Evolutionary conservation across 139 green algal species (phyloP), one percentile per base, ranked within the genome.

Genomic region (Spirogloea muscicola): DNA sequence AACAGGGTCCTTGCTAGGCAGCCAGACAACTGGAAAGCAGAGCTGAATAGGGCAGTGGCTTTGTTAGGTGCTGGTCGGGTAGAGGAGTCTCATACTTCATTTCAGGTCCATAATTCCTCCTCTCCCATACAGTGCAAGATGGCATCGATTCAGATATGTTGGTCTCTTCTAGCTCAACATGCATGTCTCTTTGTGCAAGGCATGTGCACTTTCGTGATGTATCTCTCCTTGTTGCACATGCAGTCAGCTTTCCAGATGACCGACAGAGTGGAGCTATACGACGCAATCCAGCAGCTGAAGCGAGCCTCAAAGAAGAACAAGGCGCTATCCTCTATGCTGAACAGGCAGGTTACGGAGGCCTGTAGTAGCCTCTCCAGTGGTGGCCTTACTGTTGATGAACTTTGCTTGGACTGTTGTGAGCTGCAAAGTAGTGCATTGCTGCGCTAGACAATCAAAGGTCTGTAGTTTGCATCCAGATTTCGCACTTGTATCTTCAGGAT

Each of bases 11-110:
- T 91, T 49, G 36, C 27, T 10, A 44, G 81, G 0, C 59, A 85
- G 29, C 68, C 79, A 25, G 52, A 51, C 10, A 66, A 90, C 72
- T 91, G 87, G 87, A 71, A 79, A 29, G 82, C 74, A 13, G 60
- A 86, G 78, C 84, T 91, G 21, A 91, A 91, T 72, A 81, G 82
- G 39, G 80, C 84, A 18, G 85, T 91, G 39, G 79, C 83, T 40
- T 76, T 89, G 43, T 74, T 85, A 3, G 85, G 76, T 16, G 59
- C 71, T 25, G 79, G 74, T 5, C 44, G 76, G 6, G 63, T 74
- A 64, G 75, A 85, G 16, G 78, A 81, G 27, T 87, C 87, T 6
- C 48, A 80, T n/a, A n/a, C n/a, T n/a, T n/a, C n/a, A n/a, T n/a
- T n/a, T n/a, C n/a, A n/a, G n/a, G n/a, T n/a, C n/a, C n/a, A n/a